Percentiles rank a stretch among this genome's conserved stretches.
phyloP scores from a whole-genome alignment of 495 filamentous ascomycete species.

The Penicillium cataractarum region DNA sequence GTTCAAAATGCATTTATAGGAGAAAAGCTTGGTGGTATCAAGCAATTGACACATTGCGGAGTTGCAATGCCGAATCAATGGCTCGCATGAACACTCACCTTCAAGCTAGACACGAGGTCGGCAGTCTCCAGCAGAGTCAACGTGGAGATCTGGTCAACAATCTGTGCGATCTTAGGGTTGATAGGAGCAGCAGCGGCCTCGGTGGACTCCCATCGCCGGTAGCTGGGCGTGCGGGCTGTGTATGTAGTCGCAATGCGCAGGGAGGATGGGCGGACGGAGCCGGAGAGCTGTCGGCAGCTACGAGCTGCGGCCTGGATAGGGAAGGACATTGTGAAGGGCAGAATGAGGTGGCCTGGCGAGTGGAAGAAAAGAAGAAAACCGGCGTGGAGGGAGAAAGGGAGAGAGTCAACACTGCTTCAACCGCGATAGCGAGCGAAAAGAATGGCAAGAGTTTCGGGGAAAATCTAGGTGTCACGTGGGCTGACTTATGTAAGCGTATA shows the following conservation, averaged over 20 bases:
- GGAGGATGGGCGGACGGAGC: slow-evolving; percentile 48
- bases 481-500: slow-evolving; percentile 15
- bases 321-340: slow-evolving; percentile 44
- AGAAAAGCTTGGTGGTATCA: neutral
- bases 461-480: slow-evolving; percentile 48
- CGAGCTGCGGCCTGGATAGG: slow-evolving; percentile 48
- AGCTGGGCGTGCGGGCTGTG: slow-evolving; percentile 43
- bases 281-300: slow-evolving; percentile 50
- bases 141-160: slow-evolving; percentile 98
- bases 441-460: slow-evolving; percentile 35
- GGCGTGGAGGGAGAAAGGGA: slow-evolving; percentile 14
- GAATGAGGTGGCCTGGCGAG: slow-evolving; percentile 14
- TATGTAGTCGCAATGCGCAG: slow-evolving; percentile 52
- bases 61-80: slow-evolving; percentile 10
- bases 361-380: slow-evolving; percentile 13
- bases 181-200: slow-evolving; percentile 59
- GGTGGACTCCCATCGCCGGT: slow-evolving; percentile 53
- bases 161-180: slow-evolving; percentile 86
- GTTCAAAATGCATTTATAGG: neutral
- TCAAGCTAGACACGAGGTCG: slow-evolving; percentile 88
- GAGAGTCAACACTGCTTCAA: slow-evolving; percentile 23
- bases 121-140: slow-evolving; percentile 97
- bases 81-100: slow-evolving; percentile 58
- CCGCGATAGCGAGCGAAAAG: slow-evolving; percentile 27
- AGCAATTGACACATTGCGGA: slow-evolving; percentile 15